Evolutionary conservation across 2,329 filamentous ascomycete genomes (phyloP).

Genomic region (Colletotrichum truncatum): DNA sequence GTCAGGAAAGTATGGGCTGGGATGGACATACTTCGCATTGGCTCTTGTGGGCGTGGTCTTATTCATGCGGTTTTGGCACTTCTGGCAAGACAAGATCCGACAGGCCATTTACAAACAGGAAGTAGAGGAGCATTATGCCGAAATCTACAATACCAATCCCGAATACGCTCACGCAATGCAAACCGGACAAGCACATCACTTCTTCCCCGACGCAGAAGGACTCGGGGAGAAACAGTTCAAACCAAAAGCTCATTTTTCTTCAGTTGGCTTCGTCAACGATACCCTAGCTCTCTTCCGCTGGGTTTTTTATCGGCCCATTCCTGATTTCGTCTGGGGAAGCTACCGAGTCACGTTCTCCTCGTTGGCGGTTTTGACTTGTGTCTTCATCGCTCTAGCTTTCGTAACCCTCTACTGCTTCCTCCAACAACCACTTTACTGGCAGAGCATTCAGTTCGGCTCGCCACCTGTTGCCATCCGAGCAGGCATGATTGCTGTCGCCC

Average conservation of each 20-base stretch:
- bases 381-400: slow-evolving; percentile 74
- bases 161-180: slow-evolving; percentile 56
- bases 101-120: slow-evolving; percentile 89
- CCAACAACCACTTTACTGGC: slow-evolving; percentile 88
- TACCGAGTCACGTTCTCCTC: slow-evolving; percentile 83
- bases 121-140: slow-evolving; percentile 71
- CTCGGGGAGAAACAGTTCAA: slow-evolving; percentile 65
- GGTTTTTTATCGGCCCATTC: slow-evolving; percentile 88
- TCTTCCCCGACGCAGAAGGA: slow-evolving; percentile 75
- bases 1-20: slow-evolving; percentile 85
- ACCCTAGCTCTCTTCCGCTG: slow-evolving; percentile 84
- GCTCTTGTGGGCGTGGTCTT: slow-evolving; percentile 74
- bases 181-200: slow-evolving; percentile 68
- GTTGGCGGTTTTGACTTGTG: slow-evolving; percentile 74
- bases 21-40: slow-evolving; percentile 89
- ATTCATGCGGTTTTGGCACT: slow-evolving; percentile 81
- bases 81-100: slow-evolving; percentile 92
- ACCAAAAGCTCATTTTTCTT: slow-evolving; percentile 79
- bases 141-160: slow-evolving; percentile 60
- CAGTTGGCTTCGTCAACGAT: slow-evolving; percentile 79
- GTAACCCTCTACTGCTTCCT: slow-evolving; percentile 85
- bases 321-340: slow-evolving; percentile 74
- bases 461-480: slow-evolving; percentile 87
- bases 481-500: slow-evolving; percentile 90
- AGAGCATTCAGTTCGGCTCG: slow-evolving; percentile 86